phyloP scores from a whole-genome alignment of 2,329 filamentous ascomycete genomes.

The Fusarium temperatum region DNA sequence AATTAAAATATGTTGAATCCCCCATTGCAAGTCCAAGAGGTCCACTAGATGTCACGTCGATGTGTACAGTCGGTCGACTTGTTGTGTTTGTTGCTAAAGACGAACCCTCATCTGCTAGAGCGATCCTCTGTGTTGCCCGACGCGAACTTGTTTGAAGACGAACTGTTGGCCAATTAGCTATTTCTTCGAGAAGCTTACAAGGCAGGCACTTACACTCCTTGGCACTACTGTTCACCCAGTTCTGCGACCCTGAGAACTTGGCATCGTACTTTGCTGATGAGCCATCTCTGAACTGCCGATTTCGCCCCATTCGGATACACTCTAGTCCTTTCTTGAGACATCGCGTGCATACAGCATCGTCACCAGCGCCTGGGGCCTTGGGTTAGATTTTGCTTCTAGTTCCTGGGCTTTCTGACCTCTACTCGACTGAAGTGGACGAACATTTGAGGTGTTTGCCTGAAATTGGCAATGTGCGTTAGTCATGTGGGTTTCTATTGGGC shows the following conservation, averaged over 20 bases:
- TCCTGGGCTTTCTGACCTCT: no score
- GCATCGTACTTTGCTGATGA: slow-evolving; percentile 38
- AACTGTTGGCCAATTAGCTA: neutral
- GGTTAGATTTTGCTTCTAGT: accelerated
- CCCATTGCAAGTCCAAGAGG: neutral
- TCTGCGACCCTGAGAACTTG: slow-evolving; percentile 31
- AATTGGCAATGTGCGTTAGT: neutral
- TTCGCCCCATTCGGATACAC: slow-evolving; percentile 16
- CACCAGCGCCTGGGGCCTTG: slow-evolving; percentile 12
- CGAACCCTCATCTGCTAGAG: neutral
- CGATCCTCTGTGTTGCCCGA: slow-evolving; percentile 2
- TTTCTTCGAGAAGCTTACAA: no score
- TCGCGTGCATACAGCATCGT: neutral
- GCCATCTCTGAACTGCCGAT: slow-evolving; percentile 25
- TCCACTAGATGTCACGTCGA: neutral
- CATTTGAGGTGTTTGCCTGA: slow-evolving; percentile 37
- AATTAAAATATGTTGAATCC: neutral
- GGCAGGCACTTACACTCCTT: slow-evolving; percentile 21
- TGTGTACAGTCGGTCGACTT: neutral
- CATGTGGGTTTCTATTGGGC: accelerated
- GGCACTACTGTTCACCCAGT: slow-evolving; percentile 33
- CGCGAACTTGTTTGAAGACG: slow-evolving; percentile 30
- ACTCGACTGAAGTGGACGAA: neutral
- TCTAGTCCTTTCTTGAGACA: slow-evolving; percentile 20
- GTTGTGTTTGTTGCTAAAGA: accelerated